A percentile compares a stretch with the other conserved stretches of the same genome.
phyloP scores from a whole-genome alignment of 108 stramenopile species.

The Pseudonitzschia multiseries region DNA sequence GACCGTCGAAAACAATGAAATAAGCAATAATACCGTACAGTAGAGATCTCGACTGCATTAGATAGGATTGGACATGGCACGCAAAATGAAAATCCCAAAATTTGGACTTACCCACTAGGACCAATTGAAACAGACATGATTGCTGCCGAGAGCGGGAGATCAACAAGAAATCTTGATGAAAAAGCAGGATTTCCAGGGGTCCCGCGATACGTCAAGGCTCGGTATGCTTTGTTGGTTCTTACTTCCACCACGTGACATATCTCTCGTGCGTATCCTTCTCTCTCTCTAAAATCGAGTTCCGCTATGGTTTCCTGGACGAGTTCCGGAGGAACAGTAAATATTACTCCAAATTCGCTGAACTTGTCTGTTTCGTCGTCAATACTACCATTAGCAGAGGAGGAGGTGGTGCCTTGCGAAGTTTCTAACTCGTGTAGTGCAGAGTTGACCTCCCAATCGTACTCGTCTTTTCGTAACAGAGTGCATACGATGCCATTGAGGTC shows the following conservation, averaged over 20 bases:
- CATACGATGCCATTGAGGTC: conserved; percentile 83
- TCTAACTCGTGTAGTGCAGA: not conserved
- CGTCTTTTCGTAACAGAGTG: conserved; percentile 74
- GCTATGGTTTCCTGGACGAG: conserved; percentile 73
- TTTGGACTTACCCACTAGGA: conserved; percentile 41
- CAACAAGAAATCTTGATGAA: conserved; percentile 61
- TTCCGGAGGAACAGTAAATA: conserved; percentile 64
- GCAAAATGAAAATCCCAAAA: conserved; percentile 1
- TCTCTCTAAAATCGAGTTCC: conserved; percentile 89
- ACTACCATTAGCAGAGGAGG: not conserved
- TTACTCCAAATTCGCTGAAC: conserved; percentile 54
- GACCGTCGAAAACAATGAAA: not conserved
- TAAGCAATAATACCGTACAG: no score
- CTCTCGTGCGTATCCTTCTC: conserved; percentile 82
- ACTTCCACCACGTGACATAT: conserved; percentile 79
- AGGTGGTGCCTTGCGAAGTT: not conserved
- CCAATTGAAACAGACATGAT: conserved; percentile 68
- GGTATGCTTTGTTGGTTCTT: conserved; percentile 50
- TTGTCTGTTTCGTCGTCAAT: not conserved
- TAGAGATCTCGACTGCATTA: no score
- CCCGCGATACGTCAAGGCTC: conserved; percentile 79
- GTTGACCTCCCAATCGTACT: conserved; percentile 22
- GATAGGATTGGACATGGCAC: not conserved
- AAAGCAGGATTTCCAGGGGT: conserved; percentile 86
- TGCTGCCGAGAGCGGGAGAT: conserved; percentile 70